These are phyloP conservation scores for Coemansia sp. DNA, from an alignment of 192 early-diverging fungal genomes.

Conservation along the genomic window DNA sequence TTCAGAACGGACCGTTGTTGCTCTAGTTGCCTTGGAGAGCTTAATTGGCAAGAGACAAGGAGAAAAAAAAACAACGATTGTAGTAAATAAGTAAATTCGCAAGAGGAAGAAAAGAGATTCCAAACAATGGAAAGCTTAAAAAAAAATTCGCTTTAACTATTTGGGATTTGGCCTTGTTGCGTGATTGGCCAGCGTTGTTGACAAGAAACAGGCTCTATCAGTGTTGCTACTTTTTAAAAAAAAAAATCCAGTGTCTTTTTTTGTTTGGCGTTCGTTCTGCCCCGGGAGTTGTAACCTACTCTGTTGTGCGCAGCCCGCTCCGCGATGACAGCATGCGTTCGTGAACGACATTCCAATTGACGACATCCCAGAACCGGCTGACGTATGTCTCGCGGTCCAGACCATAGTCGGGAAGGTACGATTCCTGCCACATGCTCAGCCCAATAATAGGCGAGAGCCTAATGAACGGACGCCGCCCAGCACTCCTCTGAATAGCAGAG, in stretches of 20 bases:
- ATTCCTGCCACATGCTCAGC: slow-evolving; percentile 57
- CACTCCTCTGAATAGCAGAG: slow-evolving; percentile 18
- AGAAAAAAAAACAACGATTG: neutral
- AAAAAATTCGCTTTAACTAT: neutral
- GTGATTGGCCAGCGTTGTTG: neutral
- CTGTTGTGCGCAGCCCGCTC: neutral
- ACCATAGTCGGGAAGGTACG: slow-evolving; percentile 49
- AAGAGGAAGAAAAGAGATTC: slow-evolving; percentile 9
- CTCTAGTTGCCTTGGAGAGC: neutral
- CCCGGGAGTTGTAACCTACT: neutral
- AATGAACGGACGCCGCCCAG: slow-evolving; percentile 20
- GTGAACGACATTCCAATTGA: slow-evolving; percentile 51
- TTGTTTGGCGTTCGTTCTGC: neutral
- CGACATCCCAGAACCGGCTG: slow-evolving; percentile 45
- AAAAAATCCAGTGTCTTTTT: neutral
- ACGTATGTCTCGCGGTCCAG: slow-evolving; percentile 45
- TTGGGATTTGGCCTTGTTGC: neutral
- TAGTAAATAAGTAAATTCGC: neutral
- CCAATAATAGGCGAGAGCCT: slow-evolving; percentile 41
- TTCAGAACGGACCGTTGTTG: neutral
- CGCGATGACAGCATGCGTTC: slow-evolving; percentile 32
- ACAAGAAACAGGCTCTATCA: neutral
- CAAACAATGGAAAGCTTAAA: neutral
- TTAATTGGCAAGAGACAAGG: neutral
- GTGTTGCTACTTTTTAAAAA: neutral